A percentile compares a stretch with the other conserved stretches of the same genome.
Evolutionary conservation across 2,329 filamentous ascomycete genomes (phyloP).

Genomic region (Mycosphaerella arachidis): DNA sequence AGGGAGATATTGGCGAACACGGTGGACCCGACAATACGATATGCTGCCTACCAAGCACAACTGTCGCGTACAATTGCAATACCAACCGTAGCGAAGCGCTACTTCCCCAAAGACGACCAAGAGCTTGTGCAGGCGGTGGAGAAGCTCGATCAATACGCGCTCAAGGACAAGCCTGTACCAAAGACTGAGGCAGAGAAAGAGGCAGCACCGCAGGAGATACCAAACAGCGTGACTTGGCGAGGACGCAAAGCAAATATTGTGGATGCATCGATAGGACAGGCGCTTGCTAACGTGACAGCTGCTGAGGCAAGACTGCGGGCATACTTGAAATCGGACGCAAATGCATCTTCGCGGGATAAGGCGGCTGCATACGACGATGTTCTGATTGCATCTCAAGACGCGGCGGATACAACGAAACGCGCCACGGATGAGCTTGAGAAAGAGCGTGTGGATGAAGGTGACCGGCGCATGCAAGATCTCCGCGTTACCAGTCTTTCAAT

Average conservation of each 20-base stretch:
- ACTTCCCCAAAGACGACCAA: slow-evolving; percentile 64
- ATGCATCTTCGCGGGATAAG: slow-evolving; percentile 54
- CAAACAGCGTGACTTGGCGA: slow-evolving; percentile 79
- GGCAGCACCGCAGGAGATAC: slow-evolving; percentile 44
- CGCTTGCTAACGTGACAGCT: slow-evolving; percentile 64
- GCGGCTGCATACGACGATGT: slow-evolving; percentile 88
- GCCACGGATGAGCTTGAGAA: slow-evolving; percentile 84
- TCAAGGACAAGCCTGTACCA: slow-evolving; percentile 51
- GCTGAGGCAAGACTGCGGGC: slow-evolving; percentile 50
- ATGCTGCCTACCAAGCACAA: slow-evolving; percentile 87
- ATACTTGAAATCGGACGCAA: slow-evolving; percentile 42
- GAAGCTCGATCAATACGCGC: slow-evolving; percentile 62
- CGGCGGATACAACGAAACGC: slow-evolving; percentile 85
- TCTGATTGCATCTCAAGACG: slow-evolving; percentile 85
- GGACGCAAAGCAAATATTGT: slow-evolving; percentile 81
- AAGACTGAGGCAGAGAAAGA: slow-evolving; percentile 26
- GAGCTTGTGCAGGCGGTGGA: slow-evolving; percentile 64
- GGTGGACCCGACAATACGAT: slow-evolving; percentile 88
- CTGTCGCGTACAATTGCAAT: slow-evolving; percentile 81
- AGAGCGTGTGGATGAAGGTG: slow-evolving; percentile 79
- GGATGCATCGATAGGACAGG: slow-evolving; percentile 84
- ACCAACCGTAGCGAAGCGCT: slow-evolving; percentile 69
- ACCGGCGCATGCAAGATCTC: slow-evolving; percentile 82
- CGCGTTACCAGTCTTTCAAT: slow-evolving; percentile 90
- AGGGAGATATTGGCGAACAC: slow-evolving; percentile 81